Evolutionary conservation across 805 yeast genomes (phyloP).

Genomic region (Scheffersomyces amazonensis): DNA sequence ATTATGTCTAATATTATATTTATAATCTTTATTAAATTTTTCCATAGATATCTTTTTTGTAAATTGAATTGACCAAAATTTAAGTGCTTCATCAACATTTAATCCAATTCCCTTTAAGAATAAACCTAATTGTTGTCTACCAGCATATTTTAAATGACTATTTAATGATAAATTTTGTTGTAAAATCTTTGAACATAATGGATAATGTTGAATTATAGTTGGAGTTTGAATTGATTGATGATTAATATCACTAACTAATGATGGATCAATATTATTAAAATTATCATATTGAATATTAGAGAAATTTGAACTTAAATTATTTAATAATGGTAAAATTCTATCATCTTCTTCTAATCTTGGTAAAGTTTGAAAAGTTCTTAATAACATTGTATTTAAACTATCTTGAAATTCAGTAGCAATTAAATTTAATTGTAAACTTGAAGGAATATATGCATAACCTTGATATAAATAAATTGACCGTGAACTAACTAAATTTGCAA

Average conservation of each 20-base stretch:
- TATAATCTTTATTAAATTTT: slow-evolving; percentile 82
- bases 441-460: slow-evolving; percentile 86
- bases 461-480: slow-evolving; percentile 62
- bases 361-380: slow-evolving; percentile 68
- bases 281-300: slow-evolving; percentile 51
- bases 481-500: slow-evolving; percentile 70
- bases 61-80: slow-evolving; percentile 79
- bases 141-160: slow-evolving; percentile 77
- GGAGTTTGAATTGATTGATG: slow-evolving; percentile 57
- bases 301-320: slow-evolving; percentile 62
- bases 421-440: slow-evolving; percentile 70
- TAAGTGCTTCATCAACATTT: slow-evolving; percentile 79
- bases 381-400: slow-evolving; percentile 48
- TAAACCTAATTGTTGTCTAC: slow-evolving; percentile 80
- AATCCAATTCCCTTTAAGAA: slow-evolving; percentile 91
- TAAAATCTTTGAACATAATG: slow-evolving; percentile 73
- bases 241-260: slow-evolving; percentile 46
- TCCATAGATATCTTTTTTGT: slow-evolving; percentile 54
- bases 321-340: slow-evolving; percentile 77
- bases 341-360: slow-evolving; percentile 92
- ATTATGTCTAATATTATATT: slow-evolving; percentile 81
- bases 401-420: slow-evolving; percentile 66
- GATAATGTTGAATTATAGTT: slow-evolving; percentile 63
- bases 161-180: slow-evolving; percentile 56
- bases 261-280: slow-evolving; percentile 26